Base-by-base conservation (phyloP, 1,139 yeast species). In the Blastobotrys capitulatus region DNA sequence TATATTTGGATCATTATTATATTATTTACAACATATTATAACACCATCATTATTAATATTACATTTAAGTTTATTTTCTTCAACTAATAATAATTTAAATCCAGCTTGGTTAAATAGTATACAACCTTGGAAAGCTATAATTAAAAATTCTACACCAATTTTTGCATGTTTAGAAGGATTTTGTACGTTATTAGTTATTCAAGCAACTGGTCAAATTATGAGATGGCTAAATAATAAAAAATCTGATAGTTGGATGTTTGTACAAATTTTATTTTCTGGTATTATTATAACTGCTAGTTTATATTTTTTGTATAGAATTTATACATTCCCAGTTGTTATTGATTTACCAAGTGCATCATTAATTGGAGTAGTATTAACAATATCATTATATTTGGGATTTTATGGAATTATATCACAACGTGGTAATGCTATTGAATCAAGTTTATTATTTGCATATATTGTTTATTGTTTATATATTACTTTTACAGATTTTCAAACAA, bases 111-210 rank as follows among this genome's bases (percentile, higher is more conserved):
- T 63, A 49, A 63, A 62, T 48, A 55, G 76, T 6, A 72, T 81
- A 27, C 65, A 68, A 48, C 80, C 80, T 5, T 90, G 97, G 97
- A 77, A 79, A 55, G 65, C 77, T 50, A 69, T 85, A 42, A 72
- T 92, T 42, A 75, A 81, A 44, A 86, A 87, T 63, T 79, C 96
- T 7, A 92, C 98, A 1, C 94, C 96, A 0, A 72, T 86, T 44
- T 90, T 92, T 67, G 86, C 97, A 1, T 75, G 89, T 15, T 70
- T 89, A 50, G 98, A 92, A 70, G 98, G 98, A 1, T 84, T 92
- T 60, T 92, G 97, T 68, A 82, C 96, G 0, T 76, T 92, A 39
- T 72, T 92, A 51, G 83, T 89, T 27, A 87, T 92, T 54, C 98
- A 92, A 68, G 89, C 96, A 8, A 77, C 86, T 38, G 97, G 97